Conservation (phyloP, 2,329 filamentous ascomycete species). For the Macrophomina phaseolina region DNA sequence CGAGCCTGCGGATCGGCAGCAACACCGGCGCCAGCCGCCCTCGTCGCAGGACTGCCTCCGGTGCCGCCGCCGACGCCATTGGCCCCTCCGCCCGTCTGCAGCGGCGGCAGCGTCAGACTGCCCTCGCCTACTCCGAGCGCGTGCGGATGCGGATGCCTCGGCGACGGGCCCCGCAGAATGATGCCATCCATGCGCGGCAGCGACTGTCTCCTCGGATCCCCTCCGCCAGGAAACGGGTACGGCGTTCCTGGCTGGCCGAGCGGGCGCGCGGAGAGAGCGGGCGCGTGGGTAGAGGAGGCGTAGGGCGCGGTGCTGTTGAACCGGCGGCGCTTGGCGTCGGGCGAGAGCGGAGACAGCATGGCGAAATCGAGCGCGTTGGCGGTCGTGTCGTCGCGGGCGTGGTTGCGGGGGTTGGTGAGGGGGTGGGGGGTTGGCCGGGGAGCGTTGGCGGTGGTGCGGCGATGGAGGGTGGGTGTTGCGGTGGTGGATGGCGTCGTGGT, state of each 20-base stretch:
- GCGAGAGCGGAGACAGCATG: slow-evolving; percentile 35
- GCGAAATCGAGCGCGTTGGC: slow-evolving; percentile 15
- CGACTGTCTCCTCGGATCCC: slow-evolving; percentile 39
- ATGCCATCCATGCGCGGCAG: slow-evolving; percentile 33
- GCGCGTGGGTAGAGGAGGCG: slow-evolving; percentile 53
- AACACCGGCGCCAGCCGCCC: no score
- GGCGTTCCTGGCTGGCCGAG: slow-evolving; percentile 62
- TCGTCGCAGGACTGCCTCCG: not conserved
- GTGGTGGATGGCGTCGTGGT: no score
- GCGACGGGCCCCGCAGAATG: slow-evolving; percentile 43
- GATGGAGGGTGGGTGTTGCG: not conserved
- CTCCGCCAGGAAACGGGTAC: slow-evolving; percentile 39
- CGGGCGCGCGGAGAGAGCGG: slow-evolving; percentile 58
- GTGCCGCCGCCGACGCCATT: not conserved
- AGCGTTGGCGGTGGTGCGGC: not conserved
- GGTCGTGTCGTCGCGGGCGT: slow-evolving; percentile 12
- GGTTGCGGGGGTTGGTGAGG: slow-evolving; percentile 33
- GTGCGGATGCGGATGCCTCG: slow-evolving; percentile 40
- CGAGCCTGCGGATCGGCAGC: slow-evolving; percentile 31
- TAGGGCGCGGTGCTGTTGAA: slow-evolving; percentile 53
- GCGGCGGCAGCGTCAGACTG: slow-evolving; percentile 59
- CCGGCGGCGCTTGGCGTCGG: slow-evolving; percentile 43
- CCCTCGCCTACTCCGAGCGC: slow-evolving; percentile 26
- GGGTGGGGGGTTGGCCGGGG: slow-evolving; percentile 1
- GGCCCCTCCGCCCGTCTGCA: slow-evolving; percentile 42